Evolutionary conservation across 225 moss, liverwort and hornwort species (phyloP).

Genomic region (Polytrichum commune): DNA sequence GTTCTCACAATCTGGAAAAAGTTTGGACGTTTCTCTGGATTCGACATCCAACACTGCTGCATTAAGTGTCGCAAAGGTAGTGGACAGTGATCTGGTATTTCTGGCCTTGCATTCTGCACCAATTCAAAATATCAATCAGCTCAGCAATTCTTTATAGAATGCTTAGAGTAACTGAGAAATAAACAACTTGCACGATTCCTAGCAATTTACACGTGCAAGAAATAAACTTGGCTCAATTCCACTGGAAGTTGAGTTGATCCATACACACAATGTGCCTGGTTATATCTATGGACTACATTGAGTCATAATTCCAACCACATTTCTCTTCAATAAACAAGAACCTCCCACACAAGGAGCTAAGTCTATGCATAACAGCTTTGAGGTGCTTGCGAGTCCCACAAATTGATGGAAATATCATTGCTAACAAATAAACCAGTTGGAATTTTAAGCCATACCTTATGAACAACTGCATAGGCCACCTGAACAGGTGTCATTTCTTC

Average conservation of each 20-base stretch:
- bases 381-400: not conserved
- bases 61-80: constrained; percentile 48
- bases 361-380: not conserved
- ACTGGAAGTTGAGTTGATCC: too few relatives aligned
- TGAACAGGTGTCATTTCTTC: constrained; percentile 80
- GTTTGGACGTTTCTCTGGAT: constrained; percentile 70
- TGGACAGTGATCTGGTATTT: constrained; percentile 56
- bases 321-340: too few relatives aligned
- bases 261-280: too few relatives aligned
- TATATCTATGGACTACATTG: too few relatives aligned
- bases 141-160: not conserved
- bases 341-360: too few relatives aligned
- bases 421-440: not conserved
- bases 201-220: too few relatives aligned
- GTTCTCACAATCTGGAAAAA: constrained; percentile 72
- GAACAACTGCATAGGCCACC: constrained; percentile 85
- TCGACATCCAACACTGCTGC: constrained; percentile 79
- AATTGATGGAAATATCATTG: not conserved
- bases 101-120: constrained; percentile 57
- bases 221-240: too few relatives aligned
- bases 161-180: too few relatives aligned
- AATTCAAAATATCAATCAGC: not conserved
- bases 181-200: too few relatives aligned
- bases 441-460: constrained; percentile 42
- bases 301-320: too few relatives aligned